Evolutionary conservation across 2,329 filamentous ascomycete genomes (phyloP), one percentile per base, ranked within the genome.

Genomic region (Chrysoporthe austroafricana): DNA sequence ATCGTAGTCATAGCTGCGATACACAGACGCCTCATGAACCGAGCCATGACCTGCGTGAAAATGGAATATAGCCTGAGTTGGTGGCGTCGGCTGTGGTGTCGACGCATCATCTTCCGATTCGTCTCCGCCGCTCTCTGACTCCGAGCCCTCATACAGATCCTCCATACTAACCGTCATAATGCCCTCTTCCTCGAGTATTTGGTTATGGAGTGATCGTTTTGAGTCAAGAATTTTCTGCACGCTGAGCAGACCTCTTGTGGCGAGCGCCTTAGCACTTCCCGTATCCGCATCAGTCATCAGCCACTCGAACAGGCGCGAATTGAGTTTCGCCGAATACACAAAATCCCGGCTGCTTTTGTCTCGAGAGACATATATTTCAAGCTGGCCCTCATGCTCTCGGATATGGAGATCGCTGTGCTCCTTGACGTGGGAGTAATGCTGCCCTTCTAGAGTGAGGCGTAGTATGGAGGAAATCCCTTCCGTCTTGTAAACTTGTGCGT

Each of bases 361-460:
- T 4, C 69, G 70, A 0, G 79, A 79, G 0, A 81, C 66, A n/a
- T 76, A 81, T 0, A 81, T 62, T 3, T 69, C 71, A 4, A 79
- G 64, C 0, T 61, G 21, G 0, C 66, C 62, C 9, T 79, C 77
- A 0, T 74, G 69, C n/a, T 54, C 50, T 54, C 13, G 21, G 21
- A 81, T 71, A 7, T 79, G 76, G 2, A 77, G 44, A 0, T 73
- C 69, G 6, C 72, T 72, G 16, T 58, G 67, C 1, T 72, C 66
- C 1, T 73, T 57, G 3, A 74, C 71, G 0, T 64, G 52, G 0
- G 75, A 26, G 1, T 65, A 16, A 1, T 60, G 60, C 0, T 73
- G 0, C 5, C 50, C 75, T 3, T 76, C 76, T 46, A 79, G 76
- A 0, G 66, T 71, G 0, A 81, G 58, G 5, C 67, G 63, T 0